Conservation (phyloP, 306 rosid species). For the Pyrus pyrifolia region DNA sequence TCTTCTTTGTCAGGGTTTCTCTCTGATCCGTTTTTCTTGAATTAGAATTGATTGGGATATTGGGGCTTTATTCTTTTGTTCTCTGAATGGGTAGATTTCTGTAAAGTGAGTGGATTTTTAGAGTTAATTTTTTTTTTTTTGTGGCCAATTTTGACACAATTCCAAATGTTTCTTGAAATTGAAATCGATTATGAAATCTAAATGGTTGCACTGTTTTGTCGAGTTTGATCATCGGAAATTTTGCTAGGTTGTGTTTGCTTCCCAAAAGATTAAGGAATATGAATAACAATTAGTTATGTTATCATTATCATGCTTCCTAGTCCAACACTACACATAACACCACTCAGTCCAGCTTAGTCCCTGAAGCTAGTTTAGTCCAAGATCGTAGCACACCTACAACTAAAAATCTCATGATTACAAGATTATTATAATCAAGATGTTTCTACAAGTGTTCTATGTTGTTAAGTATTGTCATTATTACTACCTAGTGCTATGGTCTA, state of each 20-base stretch:
- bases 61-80: neutral
- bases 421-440: no score
- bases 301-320: no score
- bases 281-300: neutral
- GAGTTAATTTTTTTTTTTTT: neutral
- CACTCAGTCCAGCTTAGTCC: fast-evolving
- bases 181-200: no score
- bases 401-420: no score
- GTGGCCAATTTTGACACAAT: neutral
- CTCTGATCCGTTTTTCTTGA: neutral
- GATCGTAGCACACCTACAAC: neutral
- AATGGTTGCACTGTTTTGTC: neutral
- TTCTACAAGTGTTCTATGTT: no score
- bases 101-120: neutral
- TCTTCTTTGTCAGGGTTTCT: no score
- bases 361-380: no score
- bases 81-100: neutral
- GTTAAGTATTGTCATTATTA: no score
- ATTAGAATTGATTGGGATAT: neutral
- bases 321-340: fast-evolving
- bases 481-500: no score
- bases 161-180: neutral
- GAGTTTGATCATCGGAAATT: neutral
- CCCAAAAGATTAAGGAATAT: neutral
- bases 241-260: neutral